phyloP scores from a whole-genome alignment of 2,329 filamentous ascomycete species.

The Hypoxylon rubiginosum region DNA sequence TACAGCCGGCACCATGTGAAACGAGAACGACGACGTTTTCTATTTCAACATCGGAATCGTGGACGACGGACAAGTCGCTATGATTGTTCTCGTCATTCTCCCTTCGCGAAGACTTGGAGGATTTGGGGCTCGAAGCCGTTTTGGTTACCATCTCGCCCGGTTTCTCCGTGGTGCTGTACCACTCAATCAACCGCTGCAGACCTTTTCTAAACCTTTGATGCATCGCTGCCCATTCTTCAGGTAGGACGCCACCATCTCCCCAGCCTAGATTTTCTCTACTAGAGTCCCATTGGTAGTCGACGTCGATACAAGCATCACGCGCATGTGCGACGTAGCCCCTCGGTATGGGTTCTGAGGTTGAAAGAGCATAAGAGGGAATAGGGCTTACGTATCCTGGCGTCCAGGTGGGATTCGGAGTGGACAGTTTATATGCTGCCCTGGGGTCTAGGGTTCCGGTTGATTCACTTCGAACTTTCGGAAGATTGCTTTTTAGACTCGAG shows the following conservation, averaged over 20 bases:
- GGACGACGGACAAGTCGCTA: conserved; percentile 45
- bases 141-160: conserved; percentile 66
- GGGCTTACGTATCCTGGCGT: conserved; percentile 76
- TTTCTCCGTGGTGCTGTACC: conserved; percentile 76
- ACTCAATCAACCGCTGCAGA: conserved; percentile 82
- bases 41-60: conserved; percentile 69
- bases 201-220: conserved; percentile 89
- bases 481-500: conserved; percentile 36
- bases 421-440: conserved; percentile 20
- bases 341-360: conserved; percentile 83
- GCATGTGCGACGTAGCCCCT: conserved; percentile 91
- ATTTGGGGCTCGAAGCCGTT: conserved; percentile 48
- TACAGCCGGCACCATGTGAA: conserved; percentile 95
- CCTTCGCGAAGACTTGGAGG: conserved; percentile 26
- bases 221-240: conserved; percentile 97
- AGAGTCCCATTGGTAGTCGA: conserved; percentile 98
- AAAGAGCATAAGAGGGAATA: conserved; percentile 85
- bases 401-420: conserved; percentile 30
- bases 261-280: conserved; percentile 82
- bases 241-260: conserved; percentile 88
- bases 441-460: conserved; percentile 25
- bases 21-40: conserved; percentile 89
- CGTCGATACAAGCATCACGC: conserved; percentile 83
- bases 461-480: conserved; percentile 36
- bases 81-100: conserved; percentile 53